Evolutionary conservation across 371 early-diverging fungal genomes (phyloP).

Genomic region (Funneliformis caledonium): DNA sequence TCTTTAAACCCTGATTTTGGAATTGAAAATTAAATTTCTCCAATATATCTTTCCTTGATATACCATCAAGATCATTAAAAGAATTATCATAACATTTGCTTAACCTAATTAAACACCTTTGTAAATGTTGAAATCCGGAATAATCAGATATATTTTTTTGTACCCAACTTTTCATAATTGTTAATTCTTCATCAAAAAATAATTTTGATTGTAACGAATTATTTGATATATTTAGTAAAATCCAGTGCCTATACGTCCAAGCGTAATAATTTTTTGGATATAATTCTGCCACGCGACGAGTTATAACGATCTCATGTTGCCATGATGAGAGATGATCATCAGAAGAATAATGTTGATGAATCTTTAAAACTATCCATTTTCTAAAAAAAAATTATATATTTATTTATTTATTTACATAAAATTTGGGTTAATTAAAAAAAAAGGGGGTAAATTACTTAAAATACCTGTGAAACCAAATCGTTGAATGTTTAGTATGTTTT

Average conservation of each 20-base stretch:
- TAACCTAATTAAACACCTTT: conserved; percentile 50
- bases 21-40: neutral
- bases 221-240: neutral
- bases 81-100: conserved; percentile 18
- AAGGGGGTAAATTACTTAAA: too few relatives aligned
- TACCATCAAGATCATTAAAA: conserved; percentile 35
- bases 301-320: conserved; percentile 4
- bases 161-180: conserved; percentile 48
- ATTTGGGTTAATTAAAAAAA: neutral
- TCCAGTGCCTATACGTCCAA: conserved; percentile 32
- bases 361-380: conserved; percentile 7
- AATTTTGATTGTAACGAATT: neutral
- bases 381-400: neutral
- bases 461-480: conserved; percentile 31
- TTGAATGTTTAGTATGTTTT: conserved; percentile 22
- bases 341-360: neutral
- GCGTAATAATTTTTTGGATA: conserved; percentile 36
- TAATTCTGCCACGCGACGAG: conserved; percentile 9
- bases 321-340: neutral
- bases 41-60: conserved; percentile 11
- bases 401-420: neutral
- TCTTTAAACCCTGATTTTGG: neutral
- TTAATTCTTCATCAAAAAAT: conserved; percentile 43
- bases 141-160: conserved; percentile 61
- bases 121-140: conserved; percentile 60